phyloP scores from a whole-genome alignment of 148 eudicot genomes.

The Dianthus caryophyllus region DNA sequence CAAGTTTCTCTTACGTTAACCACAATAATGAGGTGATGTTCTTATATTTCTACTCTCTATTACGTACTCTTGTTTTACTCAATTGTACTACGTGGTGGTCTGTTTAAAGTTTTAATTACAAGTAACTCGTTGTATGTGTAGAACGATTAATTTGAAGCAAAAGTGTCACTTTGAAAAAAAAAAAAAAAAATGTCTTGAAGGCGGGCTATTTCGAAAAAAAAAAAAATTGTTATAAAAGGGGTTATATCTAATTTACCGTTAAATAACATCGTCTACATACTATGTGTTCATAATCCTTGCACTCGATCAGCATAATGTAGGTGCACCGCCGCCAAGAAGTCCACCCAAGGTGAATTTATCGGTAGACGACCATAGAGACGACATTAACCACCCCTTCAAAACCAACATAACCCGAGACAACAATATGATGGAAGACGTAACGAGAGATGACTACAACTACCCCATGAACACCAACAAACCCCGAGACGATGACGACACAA shows the following conservation, averaged over 20 bases:
- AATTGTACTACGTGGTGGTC: no score
- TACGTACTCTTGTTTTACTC: no score
- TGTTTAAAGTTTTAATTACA: no score
- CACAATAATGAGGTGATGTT: slow-evolving; percentile 9
- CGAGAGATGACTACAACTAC: slow-evolving; percentile 28
- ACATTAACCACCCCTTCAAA: neutral
- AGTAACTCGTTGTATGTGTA: no score
- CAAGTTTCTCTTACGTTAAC: slow-evolving; percentile 15
- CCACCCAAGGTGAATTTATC: slow-evolving; percentile 13
- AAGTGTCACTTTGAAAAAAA: no score
- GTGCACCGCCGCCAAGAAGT: slow-evolving; percentile 10
- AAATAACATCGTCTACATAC: no score
- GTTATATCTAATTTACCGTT: no score
- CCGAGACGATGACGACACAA: slow-evolving; percentile 9
- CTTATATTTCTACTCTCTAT: neutral
- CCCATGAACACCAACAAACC: neutral
- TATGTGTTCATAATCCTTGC: no score
- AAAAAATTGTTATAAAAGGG: no score
- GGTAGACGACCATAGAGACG: neutral
- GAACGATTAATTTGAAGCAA: no score
- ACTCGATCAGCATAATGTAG: slow-evolving; percentile 15
- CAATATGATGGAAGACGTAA: slow-evolving; percentile 15
- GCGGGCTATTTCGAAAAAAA: no score
- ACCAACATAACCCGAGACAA: neutral
- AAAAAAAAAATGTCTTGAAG: no score